phyloP scores from a whole-genome alignment of 345 rosid genomes.

The Lenwebbia sp. region DNA sequence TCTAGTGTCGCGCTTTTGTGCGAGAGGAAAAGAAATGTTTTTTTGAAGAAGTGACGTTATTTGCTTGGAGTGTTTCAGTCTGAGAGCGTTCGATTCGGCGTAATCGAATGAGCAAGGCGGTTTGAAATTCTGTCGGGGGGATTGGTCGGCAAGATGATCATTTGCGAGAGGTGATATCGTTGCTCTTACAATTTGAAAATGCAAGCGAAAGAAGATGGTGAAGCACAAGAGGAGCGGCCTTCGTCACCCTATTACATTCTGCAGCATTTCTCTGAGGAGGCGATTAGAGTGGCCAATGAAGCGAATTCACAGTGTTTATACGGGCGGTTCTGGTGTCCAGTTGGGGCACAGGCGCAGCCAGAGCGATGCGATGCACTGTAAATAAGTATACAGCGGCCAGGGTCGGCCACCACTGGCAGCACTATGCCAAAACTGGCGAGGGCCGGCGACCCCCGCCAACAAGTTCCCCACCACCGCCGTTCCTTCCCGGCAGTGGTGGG shows the following conservation, averaged over 20 bases:
- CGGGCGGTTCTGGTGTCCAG: neutral
- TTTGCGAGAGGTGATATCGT: slow-evolving; percentile 16
- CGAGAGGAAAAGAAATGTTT: neutral
- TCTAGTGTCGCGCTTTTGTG: neutral
- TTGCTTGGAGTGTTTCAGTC: neutral
- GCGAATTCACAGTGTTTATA: slow-evolving; percentile 17
- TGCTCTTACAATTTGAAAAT: slow-evolving; percentile 7
- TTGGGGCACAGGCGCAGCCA: slow-evolving; percentile 38
- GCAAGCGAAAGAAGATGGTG: slow-evolving; percentile 40
- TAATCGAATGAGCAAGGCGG: neutral
- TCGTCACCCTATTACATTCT: slow-evolving; percentile 13
- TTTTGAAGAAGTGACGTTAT: neutral
- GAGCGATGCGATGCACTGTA: slow-evolving; percentile 32
- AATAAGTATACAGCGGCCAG: no score
- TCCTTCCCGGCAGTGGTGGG: no score
- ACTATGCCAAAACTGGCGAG: no score
- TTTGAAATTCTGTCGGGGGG: neutral
- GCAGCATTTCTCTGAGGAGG: slow-evolving; percentile 29
- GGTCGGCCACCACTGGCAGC: no score
- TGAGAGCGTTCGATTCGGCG: neutral
- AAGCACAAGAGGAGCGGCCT: slow-evolving; percentile 30
- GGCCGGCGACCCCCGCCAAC: no score
- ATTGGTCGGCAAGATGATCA: slow-evolving; percentile 5
- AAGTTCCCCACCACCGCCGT: no score
- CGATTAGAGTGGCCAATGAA: slow-evolving; percentile 34